A percentile compares a stretch with the other conserved stretches of the same genome.
phyloP scores from a whole-genome alignment of 495 filamentous ascomycete species.

The Penicillium egyptiacum region DNA sequence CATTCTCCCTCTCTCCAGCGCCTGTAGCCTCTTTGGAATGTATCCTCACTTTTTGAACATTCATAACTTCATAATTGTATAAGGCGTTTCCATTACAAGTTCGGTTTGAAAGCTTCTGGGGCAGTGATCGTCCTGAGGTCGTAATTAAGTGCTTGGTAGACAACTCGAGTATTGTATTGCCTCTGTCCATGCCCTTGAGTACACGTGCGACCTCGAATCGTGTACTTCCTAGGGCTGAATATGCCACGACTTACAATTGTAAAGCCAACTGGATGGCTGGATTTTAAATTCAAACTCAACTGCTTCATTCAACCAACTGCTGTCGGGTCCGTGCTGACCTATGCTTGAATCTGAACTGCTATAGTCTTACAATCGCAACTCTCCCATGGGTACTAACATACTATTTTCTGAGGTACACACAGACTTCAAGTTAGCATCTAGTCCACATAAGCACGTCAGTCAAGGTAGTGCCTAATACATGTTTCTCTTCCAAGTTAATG shows the following conservation, averaged over 20 bases:
- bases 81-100: no score
- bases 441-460: not conserved
- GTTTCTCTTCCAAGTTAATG: not conserved
- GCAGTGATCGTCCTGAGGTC: no score
- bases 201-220: not conserved
- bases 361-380: not conserved
- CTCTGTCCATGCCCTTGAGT: not conserved
- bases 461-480: not conserved
- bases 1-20: slow-evolving; percentile 30
- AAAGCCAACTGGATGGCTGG: not conserved
- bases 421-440: not conserved
- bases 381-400: not conserved
- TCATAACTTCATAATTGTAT: slow-evolving; percentile 21
- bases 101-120: no score
- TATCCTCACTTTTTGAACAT: slow-evolving; percentile 19
- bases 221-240: slow-evolving; percentile 6
- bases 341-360: not conserved
- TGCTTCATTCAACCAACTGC: not conserved
- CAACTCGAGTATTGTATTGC: not conserved
- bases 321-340: not conserved
- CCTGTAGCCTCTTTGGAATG: slow-evolving; percentile 31
- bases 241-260: not conserved
- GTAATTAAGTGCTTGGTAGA: not conserved
- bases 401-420: not conserved
- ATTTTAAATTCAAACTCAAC: not conserved